These are phyloP conservation scores for Penicillium angulare DNA, from an alignment of 495 filamentous ascomycete genomes.

Conservation along the genomic window DNA sequence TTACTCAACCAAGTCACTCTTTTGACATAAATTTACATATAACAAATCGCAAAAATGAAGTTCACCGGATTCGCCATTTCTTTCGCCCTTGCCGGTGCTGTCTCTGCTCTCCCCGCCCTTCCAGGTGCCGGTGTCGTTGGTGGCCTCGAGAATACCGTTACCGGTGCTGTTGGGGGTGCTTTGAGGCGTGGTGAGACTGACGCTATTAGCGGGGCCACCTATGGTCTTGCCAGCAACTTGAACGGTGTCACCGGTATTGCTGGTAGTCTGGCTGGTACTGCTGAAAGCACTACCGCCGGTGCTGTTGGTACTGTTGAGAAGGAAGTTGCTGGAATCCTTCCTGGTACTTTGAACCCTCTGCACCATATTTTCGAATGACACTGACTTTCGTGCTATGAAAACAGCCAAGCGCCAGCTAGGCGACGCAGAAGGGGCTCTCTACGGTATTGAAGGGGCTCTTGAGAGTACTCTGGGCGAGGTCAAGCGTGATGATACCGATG, in stretches of 20 bases:
- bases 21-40: slow-evolving; percentile 15
- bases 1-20: slow-evolving; percentile 20
- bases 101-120: slow-evolving; percentile 14
- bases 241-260: slow-evolving; percentile 16
- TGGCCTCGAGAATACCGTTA: not conserved
- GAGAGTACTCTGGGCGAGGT: slow-evolving; percentile 4
- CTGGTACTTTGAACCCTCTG: not conserved
- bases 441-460: slow-evolving; percentile 3
- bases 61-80: slow-evolving; percentile 40
- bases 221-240: slow-evolving; percentile 11
- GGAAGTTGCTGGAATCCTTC: slow-evolving; percentile 1
- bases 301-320: slow-evolving; percentile 15
- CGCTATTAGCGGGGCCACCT: not conserved
- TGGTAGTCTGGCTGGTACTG: slow-evolving; percentile 19
- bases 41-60: slow-evolving; percentile 34
- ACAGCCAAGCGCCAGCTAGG: not conserved
- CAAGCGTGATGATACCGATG: slow-evolving; percentile 7
- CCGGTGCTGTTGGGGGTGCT: not conserved
- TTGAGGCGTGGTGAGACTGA: slow-evolving; percentile 3
- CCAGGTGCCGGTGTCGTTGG: slow-evolving; percentile 4
- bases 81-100: slow-evolving; percentile 18
- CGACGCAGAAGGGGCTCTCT: not conserved
- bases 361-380: too few species aligned
- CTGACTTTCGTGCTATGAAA: too few species aligned
- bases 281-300: slow-evolving; percentile 12